Percentiles rank a stretch among this genome's conserved stretches.
Evolutionary conservation across 1,139 yeast genomes (phyloP).

Genomic region (Debaryomyces singareniensis): DNA sequence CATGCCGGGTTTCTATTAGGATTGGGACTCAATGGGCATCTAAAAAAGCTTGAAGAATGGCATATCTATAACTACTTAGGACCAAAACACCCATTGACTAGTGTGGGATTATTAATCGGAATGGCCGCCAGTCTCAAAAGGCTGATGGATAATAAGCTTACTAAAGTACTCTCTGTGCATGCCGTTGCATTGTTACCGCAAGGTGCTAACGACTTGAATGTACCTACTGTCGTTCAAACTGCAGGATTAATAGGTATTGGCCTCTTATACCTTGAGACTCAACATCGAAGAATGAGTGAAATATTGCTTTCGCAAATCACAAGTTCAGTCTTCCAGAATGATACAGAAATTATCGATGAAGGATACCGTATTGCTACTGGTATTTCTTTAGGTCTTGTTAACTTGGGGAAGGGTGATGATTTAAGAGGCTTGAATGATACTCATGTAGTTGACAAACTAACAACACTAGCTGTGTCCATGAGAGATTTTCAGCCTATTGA

Average conservation of each 20-base stretch:
- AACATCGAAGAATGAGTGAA: conserved; percentile 84
- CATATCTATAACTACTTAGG: conserved; percentile 91
- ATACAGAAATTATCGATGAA: conserved; percentile 56
- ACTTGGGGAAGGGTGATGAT: conserved; percentile 70
- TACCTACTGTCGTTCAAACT: conserved; percentile 76
- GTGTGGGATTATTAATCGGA: conserved; percentile 83
- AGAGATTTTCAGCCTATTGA: conserved; percentile 64
- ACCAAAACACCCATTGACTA: conserved; percentile 79
- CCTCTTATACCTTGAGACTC: conserved; percentile 67
- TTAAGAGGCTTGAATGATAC: conserved; percentile 61
- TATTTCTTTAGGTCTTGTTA: conserved; percentile 79
- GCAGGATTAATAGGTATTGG: conserved; percentile 94
- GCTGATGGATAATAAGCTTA: conserved; percentile 77
- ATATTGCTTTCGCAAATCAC: conserved; percentile 64
- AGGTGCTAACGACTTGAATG: conserved; percentile 87
- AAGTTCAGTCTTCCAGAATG: conserved; percentile 52
- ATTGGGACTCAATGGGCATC: conserved; percentile 84
- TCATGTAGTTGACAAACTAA: conserved; percentile 59
- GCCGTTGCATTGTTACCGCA: conserved; percentile 86
- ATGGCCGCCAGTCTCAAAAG: conserved; percentile 88
- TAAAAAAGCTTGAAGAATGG: conserved; percentile 87
- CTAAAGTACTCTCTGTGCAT: conserved; percentile 89
- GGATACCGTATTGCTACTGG: conserved; percentile 89
- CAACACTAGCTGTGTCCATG: conserved; percentile 54
- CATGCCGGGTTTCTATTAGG: conserved; percentile 97